Evolutionary conservation across 306 rosid species (phyloP), one percentile per base, ranked within the genome.

Genomic region (Ochetophila trinervis): DNA sequence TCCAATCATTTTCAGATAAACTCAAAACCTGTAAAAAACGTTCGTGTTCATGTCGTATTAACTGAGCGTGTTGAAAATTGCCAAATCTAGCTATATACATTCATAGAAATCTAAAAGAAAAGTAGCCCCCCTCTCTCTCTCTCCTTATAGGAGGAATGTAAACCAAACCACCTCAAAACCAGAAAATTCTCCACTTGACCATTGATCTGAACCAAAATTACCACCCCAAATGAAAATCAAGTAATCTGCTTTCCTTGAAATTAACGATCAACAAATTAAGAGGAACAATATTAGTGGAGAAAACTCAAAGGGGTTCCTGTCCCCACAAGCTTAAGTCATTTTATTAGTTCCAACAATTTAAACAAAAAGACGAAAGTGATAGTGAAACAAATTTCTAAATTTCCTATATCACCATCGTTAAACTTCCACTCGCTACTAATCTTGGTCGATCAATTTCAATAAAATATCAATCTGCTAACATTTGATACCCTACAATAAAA

Each of bases 341-440:
- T 63, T 83, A 77, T 77, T 78, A 53, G 64, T 70, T 63, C 69
- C 74, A 81, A 86, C 82, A 75, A 81, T 53, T 69, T 27, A 34
- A 34, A 53, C 50, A 23, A 40, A 68, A 45, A 71, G 30, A 24
- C 16, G 40, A 44, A 3, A 17, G 17, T 49, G 13, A 11, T n/a
- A 21, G 48, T 53, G 36, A 20, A 20, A 21, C 61, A n/a, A n/a
- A n/a, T n/a, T n/a, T n/a, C n/a, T n/a, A n/a, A n/a, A n/a, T n/a
- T n/a, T n/a, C n/a, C n/a, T n/a, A n/a, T n/a, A n/a, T n/a, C n/a
- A n/a, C n/a, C n/a, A n/a, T n/a, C n/a, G n/a, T n/a, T n/a, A n/a
- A n/a, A n/a, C n/a, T n/a, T n/a, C n/a, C n/a, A n/a, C n/a, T n/a
- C n/a, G n/a, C n/a, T n/a, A n/a, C n/a, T n/a, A n/a, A n/a, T n/a